A percentile compares a stretch with the other conserved stretches of the same genome.
Conservation (phyloP, 345 rosid genomes). For the Geranium rotundifolium region DNA sequence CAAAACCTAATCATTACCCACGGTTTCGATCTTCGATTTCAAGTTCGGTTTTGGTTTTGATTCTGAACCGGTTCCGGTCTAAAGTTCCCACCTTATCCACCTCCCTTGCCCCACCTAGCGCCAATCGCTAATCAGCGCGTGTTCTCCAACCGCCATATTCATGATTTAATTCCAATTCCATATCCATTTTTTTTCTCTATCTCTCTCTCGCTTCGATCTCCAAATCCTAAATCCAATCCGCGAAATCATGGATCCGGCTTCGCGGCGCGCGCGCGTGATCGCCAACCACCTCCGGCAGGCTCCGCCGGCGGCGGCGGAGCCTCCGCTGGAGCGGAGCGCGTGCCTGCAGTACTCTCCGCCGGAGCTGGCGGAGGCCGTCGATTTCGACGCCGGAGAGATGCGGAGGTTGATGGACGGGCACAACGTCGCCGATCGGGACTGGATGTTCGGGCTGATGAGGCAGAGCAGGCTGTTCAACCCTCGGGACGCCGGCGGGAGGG, state of each 20-base stretch:
- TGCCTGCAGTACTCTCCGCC: conserved; percentile 65
- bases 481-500: conserved; percentile 45
- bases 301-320: conserved; percentile 4
- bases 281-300: conserved; percentile 43
- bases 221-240: no score
- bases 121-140: no score
- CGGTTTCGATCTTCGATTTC: no score
- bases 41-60: no score
- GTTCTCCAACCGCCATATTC: no score
- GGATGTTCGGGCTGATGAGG: conserved; percentile 58
- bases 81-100: no score
- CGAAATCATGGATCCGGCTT: conserved; percentile 38
- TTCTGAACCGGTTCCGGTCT: no score
- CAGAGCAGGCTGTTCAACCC: conserved; percentile 70
- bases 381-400: conserved; percentile 55
- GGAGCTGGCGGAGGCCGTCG: conserved; percentile 39
- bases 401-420: conserved; percentile 60
- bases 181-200: background rate
- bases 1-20: no score
- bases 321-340: conserved; percentile 22
- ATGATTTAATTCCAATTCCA: background rate
- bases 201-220: no score
- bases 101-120: no score
- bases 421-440: conserved; percentile 55
- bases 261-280: conserved; percentile 39